Conservation (phyloP, 192 early-diverging fungal species). For the Backusella luteola region DNA sequence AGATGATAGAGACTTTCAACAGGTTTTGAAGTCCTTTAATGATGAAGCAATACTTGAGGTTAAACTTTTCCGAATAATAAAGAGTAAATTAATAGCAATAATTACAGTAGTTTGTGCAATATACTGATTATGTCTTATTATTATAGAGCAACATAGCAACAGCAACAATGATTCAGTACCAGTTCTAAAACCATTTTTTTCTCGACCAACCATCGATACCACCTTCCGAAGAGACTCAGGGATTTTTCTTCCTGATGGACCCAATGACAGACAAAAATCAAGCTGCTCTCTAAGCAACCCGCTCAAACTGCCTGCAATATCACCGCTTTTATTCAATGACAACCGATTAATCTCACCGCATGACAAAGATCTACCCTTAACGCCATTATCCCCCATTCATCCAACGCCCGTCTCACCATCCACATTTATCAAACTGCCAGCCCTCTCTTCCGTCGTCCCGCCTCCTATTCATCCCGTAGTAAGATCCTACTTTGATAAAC, state of each 20-base stretch:
- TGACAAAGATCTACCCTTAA: not conserved
- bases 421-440: not conserved
- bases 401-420: not conserved
- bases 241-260: not conserved
- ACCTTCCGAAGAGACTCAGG: constrained; percentile 1
- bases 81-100: not conserved
- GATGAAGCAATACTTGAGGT: constrained; percentile 6
- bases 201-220: not conserved
- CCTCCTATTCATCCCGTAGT: constrained; percentile 8
- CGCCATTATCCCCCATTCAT: not conserved
- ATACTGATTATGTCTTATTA: not conserved
- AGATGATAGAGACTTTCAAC: not conserved
- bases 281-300: not conserved
- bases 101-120: not conserved
- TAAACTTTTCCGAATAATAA: not conserved
- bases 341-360: not conserved
- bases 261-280: not conserved
- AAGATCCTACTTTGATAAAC: not conserved
- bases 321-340: not conserved
- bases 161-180: not conserved
- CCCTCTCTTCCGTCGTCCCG: not conserved
- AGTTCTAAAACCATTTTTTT: not conserved
- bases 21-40: not conserved
- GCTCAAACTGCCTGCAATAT: not conserved
- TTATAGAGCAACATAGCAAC: not conserved